Evolutionary conservation across 176 grass and related monocot genomes (phyloP), one percentile per base, ranked within the genome.

Genomic region (Zoysia pacifica): DNA sequence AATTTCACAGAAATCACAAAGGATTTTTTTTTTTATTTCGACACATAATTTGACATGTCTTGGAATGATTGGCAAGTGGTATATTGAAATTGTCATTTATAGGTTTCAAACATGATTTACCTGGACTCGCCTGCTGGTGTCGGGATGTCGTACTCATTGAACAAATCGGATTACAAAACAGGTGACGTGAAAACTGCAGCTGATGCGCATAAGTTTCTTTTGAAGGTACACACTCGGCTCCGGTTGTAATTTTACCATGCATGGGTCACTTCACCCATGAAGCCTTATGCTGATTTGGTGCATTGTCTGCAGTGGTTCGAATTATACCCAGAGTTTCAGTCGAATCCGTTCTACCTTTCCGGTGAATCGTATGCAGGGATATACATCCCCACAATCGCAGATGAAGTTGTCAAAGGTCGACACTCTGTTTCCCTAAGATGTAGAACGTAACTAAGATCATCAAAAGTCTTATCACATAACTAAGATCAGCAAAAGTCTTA

Each of bases 91-190:
- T 51, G 14, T 48, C 58, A 51, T 28, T 66, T 59, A 74, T 65
- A 93, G 95, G 92, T 98, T 43, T 94, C 95, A 74, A 98, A 82
- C 85, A 68, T 94, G 20, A 70, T 98, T 39, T 98, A 94, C 71
- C 82, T 94, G 63, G 92, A 98, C 18, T 90, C 92, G 62, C 95
- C 92, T 66, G 95, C 95, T 54, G 92, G 95, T 78, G 80, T 84
- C 47, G 95, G 90, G 67, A 70, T 94, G 80, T 94, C 95, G 5
- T 98, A 94, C 83, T 93, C 92, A 0, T 66, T 79, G 56, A 86
- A 94, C 63, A 73, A 73, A 75, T 93, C 92, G 0, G 92, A 94
- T 73, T 98, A 94, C 37, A 79, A 39, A 43, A 94, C 95, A 46
- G 88, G 92, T 66, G 95, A 94, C 77, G 59, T 94, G 18, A 93